Base-by-base conservation (phyloP, 169 alveolate species). In the Plasmodium gonderi region DNA sequence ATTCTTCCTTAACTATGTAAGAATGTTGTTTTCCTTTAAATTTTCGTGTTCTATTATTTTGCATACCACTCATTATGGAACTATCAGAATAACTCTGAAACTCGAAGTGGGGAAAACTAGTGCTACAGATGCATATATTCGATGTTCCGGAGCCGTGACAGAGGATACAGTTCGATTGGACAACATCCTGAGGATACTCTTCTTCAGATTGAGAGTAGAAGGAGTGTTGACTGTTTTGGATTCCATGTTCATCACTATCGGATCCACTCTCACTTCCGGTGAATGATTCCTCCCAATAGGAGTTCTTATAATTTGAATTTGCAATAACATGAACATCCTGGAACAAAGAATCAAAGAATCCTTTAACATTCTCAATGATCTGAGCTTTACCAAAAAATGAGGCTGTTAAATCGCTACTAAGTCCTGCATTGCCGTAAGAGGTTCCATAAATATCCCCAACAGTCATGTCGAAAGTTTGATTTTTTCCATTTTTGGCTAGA, bases 361-460 rank as follows among this genome's bases (percentile, higher is more conserved):
- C 54, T 20, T 82, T 82, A 2, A 47, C 54, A 11, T 82, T 33
- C 14, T 33, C 75, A 3, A 82, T 45, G 29, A 60, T 14, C 29
- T 74, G 83, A 12, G 89, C 92, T 3, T 23, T 33, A n/a, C 92
- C 92, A 75, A 85, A 85, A 77, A 74, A 85, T 6, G 92, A 85
- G 23, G 89, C 92, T 8, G 79, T 54, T 65, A 85, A 23, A 76
- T 85, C 72, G 26, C 79, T 75, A 31, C 79, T 38, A 17, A 85
- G 36, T 44, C 92, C 92, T 0, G 85, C 92, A n/a, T 72, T 74
- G 26, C 80, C 36, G 47, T 85, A 85, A 9, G 87, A 51, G 9
- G 67, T 51, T 3, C 92, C 92, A 49, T 85, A 85, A 33, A 85
- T 85, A 75, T 85, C 92, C 14, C 80, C 89, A 85, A 85, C 92